A percentile compares a stretch with the other conserved stretches of the same genome.
Evolutionary conservation across 164 flowering plant species (phyloP).

Genomic region (Magnolia changhungtana): DNA sequence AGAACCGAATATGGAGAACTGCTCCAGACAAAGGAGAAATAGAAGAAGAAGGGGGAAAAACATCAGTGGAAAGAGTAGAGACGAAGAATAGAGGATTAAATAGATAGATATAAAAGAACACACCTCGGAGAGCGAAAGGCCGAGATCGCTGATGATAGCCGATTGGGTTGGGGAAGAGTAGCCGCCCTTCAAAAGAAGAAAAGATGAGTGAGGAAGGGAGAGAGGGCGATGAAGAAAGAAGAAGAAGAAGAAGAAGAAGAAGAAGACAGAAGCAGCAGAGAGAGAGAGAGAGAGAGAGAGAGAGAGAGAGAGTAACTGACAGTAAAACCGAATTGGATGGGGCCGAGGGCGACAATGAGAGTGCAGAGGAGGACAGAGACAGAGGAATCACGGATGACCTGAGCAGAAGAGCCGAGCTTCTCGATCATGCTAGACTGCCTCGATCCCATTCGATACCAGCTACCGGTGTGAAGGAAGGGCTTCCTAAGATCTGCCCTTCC

Average conservation of each 20-base stretch:
- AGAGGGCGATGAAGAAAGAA: background rate
- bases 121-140: constrained; percentile 57
- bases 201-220: background rate
- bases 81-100: background rate
- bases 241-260: background rate
- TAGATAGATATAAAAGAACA: background rate
- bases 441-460: constrained; percentile 71
- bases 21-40: constrained; percentile 11
- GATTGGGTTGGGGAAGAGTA: constrained; percentile 71
- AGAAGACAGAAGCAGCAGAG: background rate
- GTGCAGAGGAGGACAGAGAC: constrained; percentile 77
- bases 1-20: constrained; percentile 70
- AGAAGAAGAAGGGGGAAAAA: background rate
- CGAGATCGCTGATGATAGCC: constrained; percentile 46
- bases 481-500: constrained; percentile 48
- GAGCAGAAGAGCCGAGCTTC: constrained; percentile 40
- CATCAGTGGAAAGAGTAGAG: no score
- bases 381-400: constrained; percentile 58
- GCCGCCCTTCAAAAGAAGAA: constrained; percentile 38
- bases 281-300: background rate
- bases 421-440: constrained; percentile 59
- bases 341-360: constrained; percentile 79
- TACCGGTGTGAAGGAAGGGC: constrained; percentile 73
- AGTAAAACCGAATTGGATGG: constrained; percentile 91
- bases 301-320: constrained; percentile 22